These are phyloP conservation scores for Zoysia matrella DNA, from an alignment of 202 grass and related monocot genomes.

Conservation along the genomic window DNA sequence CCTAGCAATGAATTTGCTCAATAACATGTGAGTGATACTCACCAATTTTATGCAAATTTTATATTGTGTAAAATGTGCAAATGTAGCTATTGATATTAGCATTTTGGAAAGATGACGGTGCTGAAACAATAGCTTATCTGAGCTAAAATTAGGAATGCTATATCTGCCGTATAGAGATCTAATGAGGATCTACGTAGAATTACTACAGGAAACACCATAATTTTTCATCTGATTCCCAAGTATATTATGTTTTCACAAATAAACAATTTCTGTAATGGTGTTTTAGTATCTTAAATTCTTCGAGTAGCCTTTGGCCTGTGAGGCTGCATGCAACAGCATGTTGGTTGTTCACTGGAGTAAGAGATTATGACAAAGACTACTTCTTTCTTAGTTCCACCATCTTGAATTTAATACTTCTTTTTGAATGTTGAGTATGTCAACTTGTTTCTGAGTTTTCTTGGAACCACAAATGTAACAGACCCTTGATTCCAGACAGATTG, in stretches of 20 bases:
- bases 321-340: background rate
- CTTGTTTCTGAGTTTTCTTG: background rate
- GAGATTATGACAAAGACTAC: background rate
- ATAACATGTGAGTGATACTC: conserved; percentile 51
- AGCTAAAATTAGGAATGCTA: conserved; percentile 9
- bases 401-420: background rate
- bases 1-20: conserved; percentile 22
- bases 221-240: conserved; percentile 1
- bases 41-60: conserved; percentile 21
- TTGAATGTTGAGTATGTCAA: background rate
- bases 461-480: background rate
- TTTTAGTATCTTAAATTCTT: background rate
- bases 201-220: background rate
- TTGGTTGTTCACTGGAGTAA: background rate
- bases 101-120: background rate
- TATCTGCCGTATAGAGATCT: background rate
- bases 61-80: conserved; percentile 16
- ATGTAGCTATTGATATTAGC: background rate
- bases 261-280: background rate
- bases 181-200: background rate
- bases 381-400: background rate
- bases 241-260: background rate
- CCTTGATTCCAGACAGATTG: background rate
- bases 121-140: background rate
- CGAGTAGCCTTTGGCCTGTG: background rate